Conservation (phyloP, 495 filamentous ascomycete genomes). For the Aspergillus bertholletiae region DNA sequence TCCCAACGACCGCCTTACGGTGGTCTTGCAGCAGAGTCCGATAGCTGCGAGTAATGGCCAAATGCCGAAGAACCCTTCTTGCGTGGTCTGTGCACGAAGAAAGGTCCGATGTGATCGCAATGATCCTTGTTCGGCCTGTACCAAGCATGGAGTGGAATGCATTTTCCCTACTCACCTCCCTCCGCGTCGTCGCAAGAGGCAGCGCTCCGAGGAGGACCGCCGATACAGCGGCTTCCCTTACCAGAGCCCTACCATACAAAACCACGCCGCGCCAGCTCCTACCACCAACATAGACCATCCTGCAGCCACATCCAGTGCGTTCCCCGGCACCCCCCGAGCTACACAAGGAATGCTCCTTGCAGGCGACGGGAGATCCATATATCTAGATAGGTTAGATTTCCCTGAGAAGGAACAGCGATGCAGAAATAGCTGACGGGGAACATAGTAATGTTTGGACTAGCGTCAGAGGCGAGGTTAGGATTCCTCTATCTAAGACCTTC, state of each 20-base stretch:
- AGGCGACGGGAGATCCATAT: slow-evolving; percentile 40
- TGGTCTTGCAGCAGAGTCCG: background rate
- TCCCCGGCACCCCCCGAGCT: slow-evolving; percentile 13
- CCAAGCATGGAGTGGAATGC: slow-evolving; percentile 57
- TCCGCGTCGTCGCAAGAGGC: slow-evolving; percentile 57
- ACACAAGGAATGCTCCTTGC: slow-evolving; percentile 31
- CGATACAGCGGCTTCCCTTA: background rate
- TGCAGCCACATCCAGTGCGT: background rate
- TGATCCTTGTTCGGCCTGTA: slow-evolving; percentile 62
- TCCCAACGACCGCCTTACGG: background rate
- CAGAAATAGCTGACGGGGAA: slow-evolving; percentile 5
- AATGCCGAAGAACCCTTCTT: slow-evolving; percentile 45
- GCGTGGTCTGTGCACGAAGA: slow-evolving; percentile 60
- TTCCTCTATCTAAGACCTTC: background rate
- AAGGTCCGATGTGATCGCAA: slow-evolving; percentile 67
- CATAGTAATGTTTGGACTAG: slow-evolving; percentile 47
- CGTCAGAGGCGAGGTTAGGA: slow-evolving; percentile 46
- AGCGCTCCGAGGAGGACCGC: slow-evolving; percentile 16
- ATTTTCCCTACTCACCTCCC: slow-evolving; percentile 56
- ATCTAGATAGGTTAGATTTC: slow-evolving; percentile 43
- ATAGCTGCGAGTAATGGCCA: background rate
- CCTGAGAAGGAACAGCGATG: background rate
- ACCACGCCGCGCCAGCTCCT: background rate
- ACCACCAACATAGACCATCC: background rate
- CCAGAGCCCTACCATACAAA: background rate